Evolutionary conservation across 1,284 basidiomycete species (phyloP), one percentile per base, ranked within the genome.

Genomic region (Exobasidium cylindrosporum): DNA sequence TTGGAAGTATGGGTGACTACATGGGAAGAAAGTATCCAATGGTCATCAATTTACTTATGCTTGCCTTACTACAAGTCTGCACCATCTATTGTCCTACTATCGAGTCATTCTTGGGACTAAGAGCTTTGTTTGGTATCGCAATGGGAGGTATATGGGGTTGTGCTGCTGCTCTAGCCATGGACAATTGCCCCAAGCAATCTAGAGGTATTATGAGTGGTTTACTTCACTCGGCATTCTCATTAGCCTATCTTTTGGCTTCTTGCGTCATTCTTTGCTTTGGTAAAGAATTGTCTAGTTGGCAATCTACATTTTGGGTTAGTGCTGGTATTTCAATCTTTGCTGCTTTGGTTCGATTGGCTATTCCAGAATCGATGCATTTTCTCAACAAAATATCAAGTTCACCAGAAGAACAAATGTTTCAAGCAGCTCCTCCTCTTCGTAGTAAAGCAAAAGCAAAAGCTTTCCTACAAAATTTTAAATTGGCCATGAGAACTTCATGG

Each of bases 71-170:
- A 3, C 69, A 72, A 40, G 59, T 74, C 45, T 66, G 63, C 17
- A 62, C 66, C 6, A 64, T 71, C 57, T 71, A 66, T 54, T 63
- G 60, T 24, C 45, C 53, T 5, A 64, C 43, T 43, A 68, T 61
- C 60, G 57, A 67, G 52, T 13, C 62, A 23, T 74, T 74, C 63
- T 61, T 74, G 35, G 70, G 66, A 26, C 63, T 70, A 4, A 67
- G 72, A n/a, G 58, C 70, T 14, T 57, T 74, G 11, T 72, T 73
- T 46, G 72, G 72, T 0, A 47, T 74, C 0, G 60, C 54, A n/a
- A 74, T 74, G 72, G 63, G 64, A 5, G 62, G 58, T 10, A 40
- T 63, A 13, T 63, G 46, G 57, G 57, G 58, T 24, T 40, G 21
- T 55, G 21, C 53, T 2, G 53, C 53, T 17, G 30, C 24, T 17